Base-by-base conservation (phyloP, 352 stramenopile genomes). In the Blastocystis sp. region DNA sequence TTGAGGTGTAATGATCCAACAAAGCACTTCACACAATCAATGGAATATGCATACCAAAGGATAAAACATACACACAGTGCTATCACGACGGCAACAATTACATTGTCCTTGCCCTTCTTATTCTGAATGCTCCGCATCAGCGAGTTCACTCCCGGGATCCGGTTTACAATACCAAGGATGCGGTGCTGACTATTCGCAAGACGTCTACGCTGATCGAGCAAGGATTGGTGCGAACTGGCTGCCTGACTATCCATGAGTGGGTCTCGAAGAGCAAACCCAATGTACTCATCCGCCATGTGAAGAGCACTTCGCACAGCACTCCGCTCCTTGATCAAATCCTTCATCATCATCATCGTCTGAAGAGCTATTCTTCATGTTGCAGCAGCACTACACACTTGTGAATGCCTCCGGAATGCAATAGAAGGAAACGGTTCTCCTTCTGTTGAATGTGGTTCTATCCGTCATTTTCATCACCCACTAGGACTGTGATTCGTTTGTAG, bases 211-310 rank as follows among this genome's bases (percentile, higher is more conserved):
- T 69, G 62, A 28, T 28, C n/a, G 11, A 69, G 62, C 21, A 69
- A 28, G 1, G n/a, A 19, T 5, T 21, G 40, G 40, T 69, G 62
- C 3, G 71, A 67, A 41, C 66, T 53, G 19, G 56, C 48, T 10
- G 71, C 71, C 21, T 65, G 71, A 66, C 71, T 81, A 81, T 40
- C 7, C 48, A 28, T 64, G 2, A 64, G 45, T 34, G 17, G 4
- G 66, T 14, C 38, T 11, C 41, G 14, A 53, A 21, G 71, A 23
- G 28, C 14, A 10, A 28, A 81, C 71, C 66, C 53, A 23, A 81
- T n/a, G 66, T 81, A 81, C 43, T 56, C 43, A 64, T 81, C 71
- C 52, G 71, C 71, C 71, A 81, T 81, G 34, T 62, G 17, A 19
- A 81, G 52, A 7, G 71, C 64, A 38, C 28, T 48, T 23, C 66